Percentiles rank a stretch among this genome's conserved stretches.
phyloP scores from a whole-genome alignment of 768 basidiomycete genomes.

The Gloeophyllum trabeum region DNA sequence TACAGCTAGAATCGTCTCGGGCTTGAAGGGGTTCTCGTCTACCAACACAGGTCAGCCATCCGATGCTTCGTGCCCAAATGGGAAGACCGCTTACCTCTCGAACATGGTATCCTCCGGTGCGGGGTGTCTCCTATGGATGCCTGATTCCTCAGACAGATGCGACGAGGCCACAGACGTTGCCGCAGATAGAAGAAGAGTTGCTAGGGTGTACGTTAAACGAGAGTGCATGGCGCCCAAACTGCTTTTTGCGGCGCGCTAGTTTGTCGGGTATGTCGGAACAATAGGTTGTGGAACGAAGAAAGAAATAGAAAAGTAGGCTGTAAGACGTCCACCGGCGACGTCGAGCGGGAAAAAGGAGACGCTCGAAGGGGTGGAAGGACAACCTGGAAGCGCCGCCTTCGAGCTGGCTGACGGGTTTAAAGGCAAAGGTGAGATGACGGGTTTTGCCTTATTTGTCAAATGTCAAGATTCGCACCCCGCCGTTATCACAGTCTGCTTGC shows the following conservation, averaged over 20 bases:
- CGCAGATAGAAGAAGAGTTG: background rate
- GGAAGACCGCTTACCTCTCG: background rate
- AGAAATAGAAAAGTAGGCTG: too few species aligned
- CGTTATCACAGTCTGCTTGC: too few species aligned
- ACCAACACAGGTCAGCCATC: background rate
- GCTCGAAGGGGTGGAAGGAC: background rate
- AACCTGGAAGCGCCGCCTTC: background rate
- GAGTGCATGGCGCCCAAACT: background rate
- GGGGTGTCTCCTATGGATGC: background rate
- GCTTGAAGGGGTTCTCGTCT: slow-evolving; percentile 5
- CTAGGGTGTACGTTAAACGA: background rate
- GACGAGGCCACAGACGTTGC: background rate
- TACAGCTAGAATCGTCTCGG: slow-evolving; percentile 15
- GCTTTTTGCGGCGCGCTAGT: background rate
- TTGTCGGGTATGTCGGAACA: background rate
- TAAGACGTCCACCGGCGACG: too few species aligned
- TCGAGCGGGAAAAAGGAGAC: too few species aligned
- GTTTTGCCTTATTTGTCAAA: background rate
- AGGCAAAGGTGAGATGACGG: background rate
- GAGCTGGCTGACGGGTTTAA: background rate
- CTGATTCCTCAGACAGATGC: background rate
- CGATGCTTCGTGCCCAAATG: background rate
- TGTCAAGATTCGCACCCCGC: too few species aligned
- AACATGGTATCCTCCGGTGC: background rate
- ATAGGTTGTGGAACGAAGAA: background rate